Percentiles rank a stretch among this genome's conserved stretches.
Evolutionary conservation across 345 rosid genomes (phyloP).

Genomic region (Noccaea bulbosa): DNA sequence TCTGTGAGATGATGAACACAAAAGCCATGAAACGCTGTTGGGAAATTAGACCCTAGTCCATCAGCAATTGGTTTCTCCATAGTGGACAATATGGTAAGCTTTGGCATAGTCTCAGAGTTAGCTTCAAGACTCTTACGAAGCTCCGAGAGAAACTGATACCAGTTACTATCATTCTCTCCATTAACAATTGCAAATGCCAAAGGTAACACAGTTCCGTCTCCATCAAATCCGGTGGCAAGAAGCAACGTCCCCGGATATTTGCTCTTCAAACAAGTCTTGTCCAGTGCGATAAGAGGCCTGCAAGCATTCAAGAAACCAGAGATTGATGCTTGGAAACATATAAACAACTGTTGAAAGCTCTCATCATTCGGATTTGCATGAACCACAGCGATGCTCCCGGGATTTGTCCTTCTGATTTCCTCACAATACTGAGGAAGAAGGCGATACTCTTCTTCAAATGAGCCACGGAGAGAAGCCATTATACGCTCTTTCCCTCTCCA

Average conservation of each 20-base stretch:
- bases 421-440: slow-evolving; percentile 89
- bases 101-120: slow-evolving; percentile 80
- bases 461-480: slow-evolving; percentile 74
- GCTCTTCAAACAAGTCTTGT: slow-evolving; percentile 69
- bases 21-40: slow-evolving; percentile 83
- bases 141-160: slow-evolving; percentile 89
- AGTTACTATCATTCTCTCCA: slow-evolving; percentile 76
- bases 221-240: slow-evolving; percentile 88
- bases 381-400: slow-evolving; percentile 77
- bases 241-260: slow-evolving; percentile 79
- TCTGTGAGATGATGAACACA: slow-evolving; percentile 73
- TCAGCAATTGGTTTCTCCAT: slow-evolving; percentile 69
- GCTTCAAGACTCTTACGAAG: slow-evolving; percentile 73
- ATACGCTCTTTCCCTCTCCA: slow-evolving; percentile 97
- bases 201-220: slow-evolving; percentile 83
- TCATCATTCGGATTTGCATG: slow-evolving; percentile 59
- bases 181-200: slow-evolving; percentile 80
- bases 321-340: slow-evolving; percentile 82
- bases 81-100: slow-evolving; percentile 81
- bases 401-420: slow-evolving; percentile 72
- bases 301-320: slow-evolving; percentile 82
- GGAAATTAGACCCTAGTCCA: slow-evolving; percentile 86
- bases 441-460: slow-evolving; percentile 90
- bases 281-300: slow-evolving; percentile 83
- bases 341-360: slow-evolving; percentile 77